A percentile compares a stretch with the other conserved stretches of the same genome.
These are phyloP conservation scores for Rhizopus sp. DNA, from an alignment of 371 early-diverging fungal genomes.

Conservation along the genomic window DNA sequence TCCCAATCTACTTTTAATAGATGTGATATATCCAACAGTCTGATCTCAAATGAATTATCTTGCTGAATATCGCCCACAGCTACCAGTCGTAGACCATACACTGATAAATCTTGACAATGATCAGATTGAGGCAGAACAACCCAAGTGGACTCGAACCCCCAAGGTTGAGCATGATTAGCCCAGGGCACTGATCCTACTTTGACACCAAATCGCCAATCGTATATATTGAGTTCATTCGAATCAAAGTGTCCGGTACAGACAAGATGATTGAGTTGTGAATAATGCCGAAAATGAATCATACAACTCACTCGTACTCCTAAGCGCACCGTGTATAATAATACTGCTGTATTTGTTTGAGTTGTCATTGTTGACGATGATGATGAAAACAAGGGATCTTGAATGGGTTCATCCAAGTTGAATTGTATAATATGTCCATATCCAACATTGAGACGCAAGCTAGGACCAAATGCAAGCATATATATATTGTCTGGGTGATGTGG, in stretches of 20 bases:
- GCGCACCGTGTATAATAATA: conserved; percentile 17
- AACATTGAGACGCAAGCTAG: conserved; percentile 17
- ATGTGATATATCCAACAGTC: conserved; percentile 25
- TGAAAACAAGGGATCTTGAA: no score
- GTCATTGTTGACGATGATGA: neutral
- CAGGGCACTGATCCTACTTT: conserved; percentile 3
- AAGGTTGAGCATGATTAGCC: conserved; percentile 16
- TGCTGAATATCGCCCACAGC: conserved; percentile 19
- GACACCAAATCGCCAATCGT: conserved; percentile 45
- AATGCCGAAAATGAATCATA: conserved; percentile 44
- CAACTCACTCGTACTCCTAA: conserved; percentile 39
- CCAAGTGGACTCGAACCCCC: conserved; percentile 26
- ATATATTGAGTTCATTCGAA: conserved; percentile 32
- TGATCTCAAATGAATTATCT: conserved; percentile 19
- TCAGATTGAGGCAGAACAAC: conserved; percentile 9
- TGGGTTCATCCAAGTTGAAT: neutral
- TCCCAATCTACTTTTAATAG: conserved; percentile 18
- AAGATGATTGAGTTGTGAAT: conserved; percentile 38
- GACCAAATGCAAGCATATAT: conserved; percentile 36
- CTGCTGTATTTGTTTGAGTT: conserved; percentile 3
- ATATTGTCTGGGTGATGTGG: conserved; percentile 20
- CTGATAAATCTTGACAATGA: neutral
- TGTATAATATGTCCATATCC: conserved; percentile 29
- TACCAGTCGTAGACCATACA: conserved; percentile 19
- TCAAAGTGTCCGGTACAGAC: conserved; percentile 37